These are phyloP conservation scores for Alternaria triticimaculans DNA, from an alignment of 2,329 filamentous ascomycete species.

Conservation along the genomic window DNA sequence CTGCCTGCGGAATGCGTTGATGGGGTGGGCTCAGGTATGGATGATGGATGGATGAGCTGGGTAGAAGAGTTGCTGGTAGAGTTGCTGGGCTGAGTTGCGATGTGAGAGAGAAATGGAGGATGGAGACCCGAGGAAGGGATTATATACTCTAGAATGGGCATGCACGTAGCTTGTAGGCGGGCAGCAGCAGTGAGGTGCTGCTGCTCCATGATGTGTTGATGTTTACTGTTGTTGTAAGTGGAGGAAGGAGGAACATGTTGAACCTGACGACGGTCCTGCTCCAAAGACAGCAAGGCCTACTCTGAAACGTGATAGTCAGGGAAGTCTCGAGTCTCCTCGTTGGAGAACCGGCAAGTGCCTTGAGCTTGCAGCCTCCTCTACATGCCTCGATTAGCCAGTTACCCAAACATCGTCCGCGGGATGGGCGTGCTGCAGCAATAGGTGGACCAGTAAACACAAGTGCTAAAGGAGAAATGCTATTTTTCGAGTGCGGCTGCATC, in stretches of 20 bases:
- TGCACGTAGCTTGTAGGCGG: neutral
- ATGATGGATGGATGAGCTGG: constrained; percentile 17
- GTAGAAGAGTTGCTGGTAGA: constrained; percentile 12
- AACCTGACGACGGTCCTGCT: neutral
- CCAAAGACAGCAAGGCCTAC: neutral
- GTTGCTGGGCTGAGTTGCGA: constrained; percentile 11
- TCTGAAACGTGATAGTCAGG: constrained; percentile 60
- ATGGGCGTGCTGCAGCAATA: constrained; percentile 68
- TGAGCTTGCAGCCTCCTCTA: constrained; percentile 61
- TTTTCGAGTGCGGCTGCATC: neutral
- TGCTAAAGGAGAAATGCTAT: constrained; percentile 2
- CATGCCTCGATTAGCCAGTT: constrained; percentile 56
- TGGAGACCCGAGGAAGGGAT: constrained; percentile 1
- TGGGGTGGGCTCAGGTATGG: constrained; percentile 9
- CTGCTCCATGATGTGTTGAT: neutral
- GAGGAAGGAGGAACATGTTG: neutral
- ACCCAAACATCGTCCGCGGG: constrained; percentile 53
- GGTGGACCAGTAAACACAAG: constrained; percentile 57
- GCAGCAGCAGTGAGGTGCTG: neutral
- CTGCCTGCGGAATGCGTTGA: neutral
- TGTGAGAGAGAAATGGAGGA: constrained; percentile 12
- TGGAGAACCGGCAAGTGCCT: constrained; percentile 60
- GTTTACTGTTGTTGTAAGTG: neutral
- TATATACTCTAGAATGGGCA: constrained; percentile 11
- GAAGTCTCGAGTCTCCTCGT: constrained; percentile 62